A percentile compares a stretch with the other conserved stretches of the same genome.
phyloP scores from a whole-genome alignment of 768 basidiomycete genomes.

The Rhizopogon vinicolor region DNA sequence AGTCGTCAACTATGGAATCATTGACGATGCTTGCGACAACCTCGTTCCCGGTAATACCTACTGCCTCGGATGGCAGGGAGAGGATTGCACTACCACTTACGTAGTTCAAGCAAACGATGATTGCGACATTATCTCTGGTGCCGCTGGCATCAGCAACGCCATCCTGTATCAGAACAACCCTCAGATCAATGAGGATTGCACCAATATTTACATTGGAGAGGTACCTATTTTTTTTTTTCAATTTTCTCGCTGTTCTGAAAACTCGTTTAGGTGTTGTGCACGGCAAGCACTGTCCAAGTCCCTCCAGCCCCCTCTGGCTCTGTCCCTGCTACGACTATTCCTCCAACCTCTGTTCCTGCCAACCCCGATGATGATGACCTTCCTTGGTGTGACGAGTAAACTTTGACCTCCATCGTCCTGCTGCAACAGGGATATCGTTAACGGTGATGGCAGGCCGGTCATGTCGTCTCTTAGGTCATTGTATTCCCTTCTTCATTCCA shows the following conservation, averaged over 20 bases:
- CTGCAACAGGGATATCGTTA: neutral
- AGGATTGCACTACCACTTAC: constrained; percentile 64
- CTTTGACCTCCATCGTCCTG: neutral
- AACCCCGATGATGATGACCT: constrained; percentile 32
- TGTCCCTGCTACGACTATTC: constrained; percentile 21
- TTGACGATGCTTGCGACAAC: constrained; percentile 56
- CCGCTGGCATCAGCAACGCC: constrained; percentile 42
- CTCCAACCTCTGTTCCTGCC: constrained; percentile 26
- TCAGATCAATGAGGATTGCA: constrained; percentile 50
- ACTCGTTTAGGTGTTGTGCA: constrained; percentile 48
- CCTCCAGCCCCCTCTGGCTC: constrained; percentile 38
- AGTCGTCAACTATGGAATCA: constrained; percentile 45
- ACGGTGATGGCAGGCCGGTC: constrained; percentile 21
- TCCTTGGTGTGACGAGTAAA: constrained; percentile 47
- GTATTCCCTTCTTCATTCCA: neutral
- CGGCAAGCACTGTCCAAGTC: constrained; percentile 32
- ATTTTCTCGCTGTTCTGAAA: neutral
- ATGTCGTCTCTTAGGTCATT: constrained; percentile 13
- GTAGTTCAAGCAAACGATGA: constrained; percentile 51
- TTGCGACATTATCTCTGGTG: constrained; percentile 46
- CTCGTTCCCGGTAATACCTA: constrained; percentile 43
- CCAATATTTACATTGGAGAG: constrained; percentile 74
- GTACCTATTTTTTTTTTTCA: constrained; percentile 31
- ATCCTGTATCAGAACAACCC: constrained; percentile 70
- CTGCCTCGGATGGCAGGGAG: constrained; percentile 56